Percentiles rank a stretch among this genome's conserved stretches.
phyloP scores from a whole-genome alignment of 2,329 filamentous ascomycete genomes.

The Xylaria sp. region DNA sequence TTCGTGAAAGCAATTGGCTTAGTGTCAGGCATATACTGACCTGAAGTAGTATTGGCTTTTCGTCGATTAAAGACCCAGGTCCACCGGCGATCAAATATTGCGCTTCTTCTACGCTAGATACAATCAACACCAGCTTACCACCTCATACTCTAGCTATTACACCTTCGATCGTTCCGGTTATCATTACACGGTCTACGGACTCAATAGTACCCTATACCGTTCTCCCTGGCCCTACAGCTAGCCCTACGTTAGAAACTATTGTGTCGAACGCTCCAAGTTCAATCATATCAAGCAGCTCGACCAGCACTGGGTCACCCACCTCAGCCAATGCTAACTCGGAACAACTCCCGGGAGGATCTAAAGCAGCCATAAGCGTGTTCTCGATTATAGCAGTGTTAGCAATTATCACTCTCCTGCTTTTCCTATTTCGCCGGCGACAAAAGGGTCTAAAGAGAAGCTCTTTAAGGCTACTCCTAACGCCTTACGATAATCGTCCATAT shows the following conservation, averaged over 20 bases:
- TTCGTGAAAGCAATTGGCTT: slow-evolving; percentile 46
- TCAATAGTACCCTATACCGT: slow-evolving; percentile 1
- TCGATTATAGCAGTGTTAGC: slow-evolving; percentile 53
- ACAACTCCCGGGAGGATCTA: slow-evolving; percentile 53
- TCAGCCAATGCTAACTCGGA: slow-evolving; percentile 38
- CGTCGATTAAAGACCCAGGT: slow-evolving; percentile 43
- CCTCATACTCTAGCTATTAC: slow-evolving; percentile 1
- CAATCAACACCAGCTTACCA: slow-evolving; percentile 1
- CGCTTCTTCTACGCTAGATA: slow-evolving; percentile 14
- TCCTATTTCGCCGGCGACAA: slow-evolving; percentile 50
- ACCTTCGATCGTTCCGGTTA: slow-evolving; percentile 2
- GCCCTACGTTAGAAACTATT: slow-evolving; percentile 3
- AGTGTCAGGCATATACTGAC: slow-evolving; percentile 30
- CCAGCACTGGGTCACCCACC: slow-evolving; percentile 12
- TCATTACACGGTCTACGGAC: slow-evolving; percentile 11
- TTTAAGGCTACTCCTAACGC: slow-evolving; percentile 32
- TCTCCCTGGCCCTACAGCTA: slow-evolving; percentile 14
- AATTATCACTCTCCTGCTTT: slow-evolving; percentile 52
- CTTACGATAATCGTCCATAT: slow-evolving; percentile 43
- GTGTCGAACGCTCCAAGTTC: slow-evolving; percentile 12
- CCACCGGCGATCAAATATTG: slow-evolving; percentile 35
- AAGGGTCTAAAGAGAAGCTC: slow-evolving; percentile 37
- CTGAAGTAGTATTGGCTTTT: slow-evolving; percentile 41
- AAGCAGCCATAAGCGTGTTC: slow-evolving; percentile 58
- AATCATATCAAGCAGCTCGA: slow-evolving; percentile 3